Conservation (phyloP, 495 filamentous ascomycete genomes). For the Gamarada debralockiae region DNA sequence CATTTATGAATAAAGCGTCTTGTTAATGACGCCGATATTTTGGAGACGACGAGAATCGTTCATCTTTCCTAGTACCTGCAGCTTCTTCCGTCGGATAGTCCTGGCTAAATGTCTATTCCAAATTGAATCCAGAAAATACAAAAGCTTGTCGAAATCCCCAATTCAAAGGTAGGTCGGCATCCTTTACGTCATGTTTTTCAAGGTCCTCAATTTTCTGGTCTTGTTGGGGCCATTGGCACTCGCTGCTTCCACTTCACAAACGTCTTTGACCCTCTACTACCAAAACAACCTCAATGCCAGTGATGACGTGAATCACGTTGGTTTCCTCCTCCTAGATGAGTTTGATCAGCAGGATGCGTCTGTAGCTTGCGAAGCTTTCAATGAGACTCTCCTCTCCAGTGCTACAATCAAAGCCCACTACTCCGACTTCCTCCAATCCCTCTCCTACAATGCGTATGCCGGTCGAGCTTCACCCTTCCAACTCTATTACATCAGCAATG, state of each 20-base stretch:
- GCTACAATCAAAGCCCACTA: conserved; percentile 31
- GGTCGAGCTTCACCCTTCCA: conserved; percentile 12
- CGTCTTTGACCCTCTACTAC: conserved; percentile 40
- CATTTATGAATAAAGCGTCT: too few species aligned
- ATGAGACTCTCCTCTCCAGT: conserved; percentile 36
- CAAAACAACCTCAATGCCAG: conserved; percentile 46
- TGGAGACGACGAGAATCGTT: too few species aligned
- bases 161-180: too few species aligned
- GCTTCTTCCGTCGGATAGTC: too few species aligned
- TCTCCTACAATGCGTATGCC: conserved; percentile 36
- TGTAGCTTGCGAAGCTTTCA: conserved; percentile 35
- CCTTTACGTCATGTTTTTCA: too few species aligned
- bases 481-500: conserved; percentile 33
- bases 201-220: too few species aligned
- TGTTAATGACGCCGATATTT: too few species aligned
- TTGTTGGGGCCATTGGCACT: too few species aligned
- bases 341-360: conserved; percentile 28
- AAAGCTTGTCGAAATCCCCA: too few species aligned
- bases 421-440: conserved; percentile 31
- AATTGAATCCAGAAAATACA: too few species aligned
- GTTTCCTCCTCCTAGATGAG: conserved; percentile 38
- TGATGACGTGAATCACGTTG: conserved; percentile 41
- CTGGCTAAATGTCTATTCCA: too few species aligned
- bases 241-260: conserved; percentile 27
- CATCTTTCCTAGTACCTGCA: too few species aligned